Percentiles rank a stretch among this genome's conserved stretches.
Conservation (phyloP, 2,329 filamentous ascomycete genomes). For the Coleophoma eucalyptorum region DNA sequence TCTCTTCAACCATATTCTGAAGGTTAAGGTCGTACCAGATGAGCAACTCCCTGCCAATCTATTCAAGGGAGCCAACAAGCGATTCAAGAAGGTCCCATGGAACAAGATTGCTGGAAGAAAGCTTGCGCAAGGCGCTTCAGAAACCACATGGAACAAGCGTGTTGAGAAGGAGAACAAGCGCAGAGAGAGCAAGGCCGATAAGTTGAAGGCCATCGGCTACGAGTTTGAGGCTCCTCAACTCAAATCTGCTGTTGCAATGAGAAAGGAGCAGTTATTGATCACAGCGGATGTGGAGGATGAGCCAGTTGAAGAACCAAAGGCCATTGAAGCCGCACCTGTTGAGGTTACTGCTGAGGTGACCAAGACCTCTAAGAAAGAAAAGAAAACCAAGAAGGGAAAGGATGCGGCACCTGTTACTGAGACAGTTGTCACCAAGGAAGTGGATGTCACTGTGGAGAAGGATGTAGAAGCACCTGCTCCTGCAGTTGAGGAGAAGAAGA, state of each 20-base stretch:
- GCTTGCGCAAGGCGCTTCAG: constrained; percentile 68
- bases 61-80: constrained; percentile 86
- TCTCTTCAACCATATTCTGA: constrained; percentile 89
- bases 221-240: constrained; percentile 72
- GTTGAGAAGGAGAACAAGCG: constrained; percentile 69
- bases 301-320: constrained; percentile 16
- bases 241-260: constrained; percentile 56
- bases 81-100: constrained; percentile 85
- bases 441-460: constrained; percentile 24
- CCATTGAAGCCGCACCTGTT: constrained; percentile 24
- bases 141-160: constrained; percentile 75
- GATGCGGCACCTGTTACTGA: constrained; percentile 19
- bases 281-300: constrained; percentile 18
- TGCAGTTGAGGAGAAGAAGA: constrained; percentile 11
- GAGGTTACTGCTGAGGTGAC: constrained; percentile 11
- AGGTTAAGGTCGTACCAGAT: constrained; percentile 74
- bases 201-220: constrained; percentile 79
- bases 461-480: not conserved
- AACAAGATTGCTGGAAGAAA: constrained; percentile 79
- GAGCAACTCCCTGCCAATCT: constrained; percentile 77
- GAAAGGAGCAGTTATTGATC: constrained; percentile 29
- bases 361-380: not conserved
- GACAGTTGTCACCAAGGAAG: not conserved
- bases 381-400: constrained; percentile 25
- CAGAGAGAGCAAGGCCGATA: constrained; percentile 65